phyloP scores from a whole-genome alignment of 495 filamentous ascomycete species.

The Penicillium manginii region DNA sequence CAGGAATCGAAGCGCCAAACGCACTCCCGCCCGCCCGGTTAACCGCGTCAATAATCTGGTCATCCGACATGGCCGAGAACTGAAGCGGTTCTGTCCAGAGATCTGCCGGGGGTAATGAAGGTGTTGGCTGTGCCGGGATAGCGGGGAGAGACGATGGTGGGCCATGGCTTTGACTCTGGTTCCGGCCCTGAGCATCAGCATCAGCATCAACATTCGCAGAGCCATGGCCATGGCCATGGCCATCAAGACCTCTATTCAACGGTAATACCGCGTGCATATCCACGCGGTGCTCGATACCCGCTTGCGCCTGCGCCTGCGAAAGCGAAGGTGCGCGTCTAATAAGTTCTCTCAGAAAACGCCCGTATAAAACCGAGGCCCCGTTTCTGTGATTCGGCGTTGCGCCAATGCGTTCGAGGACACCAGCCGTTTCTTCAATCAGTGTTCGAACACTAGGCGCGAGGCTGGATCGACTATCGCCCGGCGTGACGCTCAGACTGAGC shows the following conservation, averaged over 20 bases:
- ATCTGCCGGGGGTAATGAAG: conserved; percentile 3
- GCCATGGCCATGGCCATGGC: no score
- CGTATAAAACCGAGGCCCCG: conserved; percentile 64
- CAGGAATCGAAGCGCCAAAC: conserved; percentile 56
- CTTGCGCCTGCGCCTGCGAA: neutral
- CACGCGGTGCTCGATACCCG: no score
- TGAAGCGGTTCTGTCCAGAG: conserved; percentile 59
- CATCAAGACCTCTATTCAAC: no score
- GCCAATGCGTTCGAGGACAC: conserved; percentile 70
- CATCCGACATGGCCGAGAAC: conserved; percentile 69
- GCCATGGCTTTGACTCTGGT: no score
- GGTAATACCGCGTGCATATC: no score
- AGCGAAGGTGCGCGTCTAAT: conserved; percentile 40
- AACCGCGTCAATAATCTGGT: conserved; percentile 65
- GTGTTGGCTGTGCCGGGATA: neutral
- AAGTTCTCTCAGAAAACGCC: conserved; percentile 62
- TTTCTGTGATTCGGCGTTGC: conserved; percentile 64
- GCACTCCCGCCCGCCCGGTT: conserved; percentile 57
- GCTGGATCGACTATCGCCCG: conserved; percentile 55
- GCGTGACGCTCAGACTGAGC: conserved; percentile 63
- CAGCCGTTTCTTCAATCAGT: conserved; percentile 70
- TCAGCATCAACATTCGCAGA: no score
- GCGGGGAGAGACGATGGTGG: no score
- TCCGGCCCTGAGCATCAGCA: no score
- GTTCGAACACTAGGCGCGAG: conserved; percentile 68